These are phyloP conservation scores for Pleurozium schreberi DNA, from an alignment of 225 moss, liverwort and hornwort species.

Conservation along the genomic window DNA sequence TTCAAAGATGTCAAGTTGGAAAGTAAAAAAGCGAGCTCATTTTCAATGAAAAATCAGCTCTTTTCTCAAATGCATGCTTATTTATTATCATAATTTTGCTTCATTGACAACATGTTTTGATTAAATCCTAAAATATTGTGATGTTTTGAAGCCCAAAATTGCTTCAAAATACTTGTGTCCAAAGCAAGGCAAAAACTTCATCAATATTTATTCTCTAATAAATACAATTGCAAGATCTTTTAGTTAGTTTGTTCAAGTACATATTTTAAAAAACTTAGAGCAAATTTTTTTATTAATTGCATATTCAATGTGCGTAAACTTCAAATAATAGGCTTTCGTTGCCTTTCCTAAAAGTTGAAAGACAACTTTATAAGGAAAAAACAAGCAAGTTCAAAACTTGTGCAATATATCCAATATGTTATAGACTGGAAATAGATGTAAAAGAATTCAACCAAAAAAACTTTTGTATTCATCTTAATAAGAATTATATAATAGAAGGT, in stretches of 20 bases:
- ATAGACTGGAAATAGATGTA: background rate
- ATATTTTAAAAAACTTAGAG: accelerated
- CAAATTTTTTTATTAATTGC: accelerated
- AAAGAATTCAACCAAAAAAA: background rate
- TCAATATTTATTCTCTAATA: background rate
- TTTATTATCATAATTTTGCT: background rate
- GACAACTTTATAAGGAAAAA: background rate
- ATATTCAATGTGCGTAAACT: too few species aligned
- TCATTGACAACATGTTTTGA: background rate
- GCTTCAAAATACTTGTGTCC: background rate
- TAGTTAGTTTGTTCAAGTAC: background rate
- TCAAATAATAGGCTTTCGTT: background rate
- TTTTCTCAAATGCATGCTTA: accelerated
- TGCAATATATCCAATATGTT: background rate
- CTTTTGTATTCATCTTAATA: background rate
- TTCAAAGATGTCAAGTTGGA: background rate
- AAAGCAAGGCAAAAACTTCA: too few species aligned
- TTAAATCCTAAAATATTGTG: background rate
- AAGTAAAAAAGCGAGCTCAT: background rate
- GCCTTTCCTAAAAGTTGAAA: background rate
- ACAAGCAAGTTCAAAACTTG: background rate
- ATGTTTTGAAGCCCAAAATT: background rate
- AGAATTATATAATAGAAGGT: background rate
- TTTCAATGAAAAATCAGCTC: accelerated
- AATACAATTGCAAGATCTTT: accelerated